phyloP scores from a whole-genome alignment of 768 basidiomycete genomes.

The Termitomyces bulborhizus region DNA sequence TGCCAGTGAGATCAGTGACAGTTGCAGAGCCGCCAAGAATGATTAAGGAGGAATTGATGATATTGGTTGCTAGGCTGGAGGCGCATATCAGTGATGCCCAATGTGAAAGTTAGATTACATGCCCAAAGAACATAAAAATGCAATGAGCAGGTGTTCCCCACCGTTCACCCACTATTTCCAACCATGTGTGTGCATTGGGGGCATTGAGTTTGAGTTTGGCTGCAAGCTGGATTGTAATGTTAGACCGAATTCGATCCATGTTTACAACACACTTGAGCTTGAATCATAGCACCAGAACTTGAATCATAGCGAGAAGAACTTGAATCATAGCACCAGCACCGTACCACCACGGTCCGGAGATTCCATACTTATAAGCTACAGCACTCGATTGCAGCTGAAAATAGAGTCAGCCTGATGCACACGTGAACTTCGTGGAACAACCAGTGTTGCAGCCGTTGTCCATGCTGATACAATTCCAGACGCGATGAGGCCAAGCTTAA shows the following conservation, averaged over 20 bases:
- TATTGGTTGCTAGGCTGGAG: conserved; percentile 73
- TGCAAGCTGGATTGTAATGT: conserved; percentile 47
- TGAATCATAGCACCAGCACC: conserved; percentile 87
- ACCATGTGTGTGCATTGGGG: conserved; percentile 82
- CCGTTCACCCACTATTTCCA: conserved; percentile 75
- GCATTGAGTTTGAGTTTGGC: conserved; percentile 92
- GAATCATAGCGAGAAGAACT: conserved; percentile 82
- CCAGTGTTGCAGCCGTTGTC: conserved; percentile 84
- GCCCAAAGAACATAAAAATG: conserved; percentile 88
- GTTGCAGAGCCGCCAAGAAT: conserved; percentile 82
- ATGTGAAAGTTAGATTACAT: conserved; percentile 6
- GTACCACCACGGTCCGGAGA: conserved; percentile 88
- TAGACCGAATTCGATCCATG: conserved; percentile 38
- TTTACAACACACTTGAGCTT: conserved; percentile 50
- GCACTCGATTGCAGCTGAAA: conserved; percentile 68
- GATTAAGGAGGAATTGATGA: conserved; percentile 87
- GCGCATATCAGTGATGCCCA: neutral
- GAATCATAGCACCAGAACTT: conserved; percentile 85
- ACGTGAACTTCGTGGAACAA: conserved; percentile 17
- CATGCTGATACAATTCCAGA: conserved; percentile 91
- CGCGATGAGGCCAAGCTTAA: conserved; percentile 90
- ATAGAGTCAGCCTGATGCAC: neutral
- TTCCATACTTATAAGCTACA: conserved; percentile 79
- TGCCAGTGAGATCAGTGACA: conserved; percentile 82
- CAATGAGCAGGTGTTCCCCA: conserved; percentile 81